Conservation (phyloP, 192 early-diverging fungal species). For the Coemansia sp. region DNA sequence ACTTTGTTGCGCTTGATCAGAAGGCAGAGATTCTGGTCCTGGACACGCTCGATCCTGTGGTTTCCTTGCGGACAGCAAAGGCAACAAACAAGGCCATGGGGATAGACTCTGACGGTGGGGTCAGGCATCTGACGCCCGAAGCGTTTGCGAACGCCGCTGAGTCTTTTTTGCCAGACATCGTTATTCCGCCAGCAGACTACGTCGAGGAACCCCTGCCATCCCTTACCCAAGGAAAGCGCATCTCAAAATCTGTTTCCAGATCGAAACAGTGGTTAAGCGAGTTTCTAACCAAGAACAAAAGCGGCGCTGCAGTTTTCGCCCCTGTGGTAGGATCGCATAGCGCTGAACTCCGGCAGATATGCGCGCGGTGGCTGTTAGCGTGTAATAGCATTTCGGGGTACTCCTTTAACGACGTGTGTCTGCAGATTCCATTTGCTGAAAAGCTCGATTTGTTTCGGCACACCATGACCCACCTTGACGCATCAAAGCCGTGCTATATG, state of each 20-base stretch:
- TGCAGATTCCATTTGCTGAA: slow-evolving; percentile 25
- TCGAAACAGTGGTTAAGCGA: slow-evolving; percentile 51
- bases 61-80: slow-evolving; percentile 19
- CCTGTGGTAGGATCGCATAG: slow-evolving; percentile 50
- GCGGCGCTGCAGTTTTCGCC: slow-evolving; percentile 41
- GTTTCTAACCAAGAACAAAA: slow-evolving; percentile 13
- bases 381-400: slow-evolving; percentile 33
- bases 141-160: slow-evolving; percentile 31
- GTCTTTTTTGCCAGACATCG: slow-evolving; percentile 36
- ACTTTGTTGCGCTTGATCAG: slow-evolving; percentile 28
- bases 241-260: slow-evolving; percentile 47
- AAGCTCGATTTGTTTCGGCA: slow-evolving; percentile 36
- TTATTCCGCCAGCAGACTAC: slow-evolving; percentile 46
- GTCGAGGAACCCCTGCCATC: slow-evolving; percentile 40
- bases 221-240: slow-evolving; percentile 46
- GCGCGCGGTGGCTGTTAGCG: slow-evolving; percentile 22
- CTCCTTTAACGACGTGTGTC: slow-evolving; percentile 37
- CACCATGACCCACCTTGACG: slow-evolving; percentile 35
- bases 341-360: slow-evolving; percentile 31
- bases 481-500: slow-evolving; percentile 46
- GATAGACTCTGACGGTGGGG: slow-evolving; percentile 45
- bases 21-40: slow-evolving; percentile 29
- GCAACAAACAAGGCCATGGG: slow-evolving; percentile 39
- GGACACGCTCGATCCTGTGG: slow-evolving; percentile 42
- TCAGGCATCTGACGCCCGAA: slow-evolving; percentile 27